Evolutionary conservation across 2,329 filamentous ascomycete species (phyloP), one percentile per base, ranked within the genome.

Genomic region (Mycosphaerella sp.): DNA sequence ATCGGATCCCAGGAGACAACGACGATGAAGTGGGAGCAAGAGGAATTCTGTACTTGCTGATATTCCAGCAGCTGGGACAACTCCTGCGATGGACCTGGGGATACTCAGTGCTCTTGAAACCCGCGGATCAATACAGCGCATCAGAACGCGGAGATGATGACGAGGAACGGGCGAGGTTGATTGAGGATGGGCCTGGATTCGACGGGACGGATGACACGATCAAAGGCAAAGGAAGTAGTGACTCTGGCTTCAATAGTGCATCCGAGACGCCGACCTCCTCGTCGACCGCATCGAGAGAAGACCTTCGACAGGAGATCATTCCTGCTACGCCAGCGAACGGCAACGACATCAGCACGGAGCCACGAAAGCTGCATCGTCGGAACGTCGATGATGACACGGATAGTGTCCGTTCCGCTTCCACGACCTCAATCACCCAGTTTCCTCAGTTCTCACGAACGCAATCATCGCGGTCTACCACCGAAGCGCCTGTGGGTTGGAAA

Each of bases 61-160:
- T 98, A 62, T 98, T 98, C 74, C 93, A 98, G 73, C 93, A 98
- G 70, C 81, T 98, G 2, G 93, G 93, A 21, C 93, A 98, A 72
- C 77, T 97, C 26, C 85, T 98, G 17, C 83, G 93, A 55, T 98
- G 93, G 93, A 96, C 89, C 59, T 98, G 93, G 93, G 93, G 93
- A 9, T 97, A 95, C 71, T 90, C 95, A 65, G 85, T 97, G 38
- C 78, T 98, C 14, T 77, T 98, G n/a, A 91, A 91, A 14, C 89
- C 92, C 14, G 86, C 89, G 61, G 83, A 85, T 46, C 81, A 80
- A 58, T 89, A 88, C 65, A 76, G 79, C 10, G 82, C 87, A 50
- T 84, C 87, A 55, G 77, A 80, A 39, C 74, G 79, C 10, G 80
- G 84, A 54, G 83, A 85, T 56, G 76, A 78, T 23, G 67, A 47